Evolutionary conservation across 75 land plant genomes (phyloP).

Genomic region (Chamaecyparis obtusa): DNA sequence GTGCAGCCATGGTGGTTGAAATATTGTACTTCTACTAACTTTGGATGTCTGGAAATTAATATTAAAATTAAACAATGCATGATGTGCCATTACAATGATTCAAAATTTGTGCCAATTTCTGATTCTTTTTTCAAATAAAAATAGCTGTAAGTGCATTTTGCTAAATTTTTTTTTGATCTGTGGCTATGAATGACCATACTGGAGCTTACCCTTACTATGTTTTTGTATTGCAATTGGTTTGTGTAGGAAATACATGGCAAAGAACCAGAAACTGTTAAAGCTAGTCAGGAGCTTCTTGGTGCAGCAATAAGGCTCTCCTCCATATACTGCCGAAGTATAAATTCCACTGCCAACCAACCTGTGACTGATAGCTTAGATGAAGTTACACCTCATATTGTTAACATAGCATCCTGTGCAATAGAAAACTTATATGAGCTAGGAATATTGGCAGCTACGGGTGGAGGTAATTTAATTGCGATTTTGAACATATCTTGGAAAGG

Average conservation of each 20-base stretch:
- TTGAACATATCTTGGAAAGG: conserved; percentile 89
- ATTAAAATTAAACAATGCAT: not conserved
- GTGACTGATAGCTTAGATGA: conserved; percentile 10
- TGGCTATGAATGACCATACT: not conserved
- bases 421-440: conserved; percentile 66
- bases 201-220: not conserved
- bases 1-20: not conserved
- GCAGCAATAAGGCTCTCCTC: conserved; percentile 43
- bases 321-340: conserved; percentile 29
- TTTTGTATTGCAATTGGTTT: not conserved
- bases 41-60: not conserved
- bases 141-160: not conserved
- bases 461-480: conserved; percentile 58
- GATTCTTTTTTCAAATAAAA: not conserved
- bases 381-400: conserved; percentile 26
- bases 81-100: not conserved
- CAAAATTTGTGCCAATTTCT: not conserved
- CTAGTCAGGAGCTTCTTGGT: conserved; percentile 46
- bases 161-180: not conserved
- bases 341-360: conserved; percentile 12
- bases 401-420: conserved; percentile 39
- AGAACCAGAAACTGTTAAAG: conserved; percentile 57
- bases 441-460: conserved; percentile 65
- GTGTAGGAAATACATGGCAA: conserved; percentile 1
- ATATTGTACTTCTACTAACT: not conserved